Evolutionary conservation across 2,329 filamentous ascomycete species (phyloP).

Genomic region (Ambrosiella cleistominuta): DNA sequence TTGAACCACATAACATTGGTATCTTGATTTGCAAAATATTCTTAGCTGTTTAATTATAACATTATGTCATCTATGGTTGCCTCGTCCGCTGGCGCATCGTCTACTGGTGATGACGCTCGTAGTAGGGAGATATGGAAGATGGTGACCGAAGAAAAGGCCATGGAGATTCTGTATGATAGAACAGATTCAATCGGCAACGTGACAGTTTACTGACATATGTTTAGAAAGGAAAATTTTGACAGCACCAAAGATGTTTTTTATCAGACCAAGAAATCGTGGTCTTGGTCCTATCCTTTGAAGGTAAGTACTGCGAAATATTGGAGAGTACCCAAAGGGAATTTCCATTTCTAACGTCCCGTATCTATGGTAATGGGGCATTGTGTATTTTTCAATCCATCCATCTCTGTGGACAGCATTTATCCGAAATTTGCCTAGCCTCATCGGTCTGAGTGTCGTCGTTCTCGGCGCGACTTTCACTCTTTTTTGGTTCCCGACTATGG

Average conservation of each 20-base stretch:
- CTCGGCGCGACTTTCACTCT: constrained; percentile 72
- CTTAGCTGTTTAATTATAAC: not conserved
- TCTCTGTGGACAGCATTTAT: constrained; percentile 41
- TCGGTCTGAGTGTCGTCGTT: constrained; percentile 55
- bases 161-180: not conserved
- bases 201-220: not conserved
- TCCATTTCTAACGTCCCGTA: too few species aligned
- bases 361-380: constrained; percentile 28
- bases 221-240: constrained; percentile 8
- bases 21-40: too few species aligned
- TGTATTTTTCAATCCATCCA: constrained; percentile 39
- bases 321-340: not conserved
- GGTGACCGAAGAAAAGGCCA: not conserved
- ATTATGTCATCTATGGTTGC: not conserved
- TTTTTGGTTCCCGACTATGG: constrained; percentile 71
- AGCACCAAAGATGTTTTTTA: not conserved
- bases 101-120: not conserved
- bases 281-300: constrained; percentile 60
- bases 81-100: not conserved
- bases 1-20: not conserved
- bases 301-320: constrained; percentile 18
- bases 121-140: not conserved
- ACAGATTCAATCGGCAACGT: not conserved
- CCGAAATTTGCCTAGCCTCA: constrained; percentile 38
- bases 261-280: not conserved